phyloP scores from a whole-genome alignment of 2,329 filamentous ascomycete genomes.

The Colletotrichum sp. region DNA sequence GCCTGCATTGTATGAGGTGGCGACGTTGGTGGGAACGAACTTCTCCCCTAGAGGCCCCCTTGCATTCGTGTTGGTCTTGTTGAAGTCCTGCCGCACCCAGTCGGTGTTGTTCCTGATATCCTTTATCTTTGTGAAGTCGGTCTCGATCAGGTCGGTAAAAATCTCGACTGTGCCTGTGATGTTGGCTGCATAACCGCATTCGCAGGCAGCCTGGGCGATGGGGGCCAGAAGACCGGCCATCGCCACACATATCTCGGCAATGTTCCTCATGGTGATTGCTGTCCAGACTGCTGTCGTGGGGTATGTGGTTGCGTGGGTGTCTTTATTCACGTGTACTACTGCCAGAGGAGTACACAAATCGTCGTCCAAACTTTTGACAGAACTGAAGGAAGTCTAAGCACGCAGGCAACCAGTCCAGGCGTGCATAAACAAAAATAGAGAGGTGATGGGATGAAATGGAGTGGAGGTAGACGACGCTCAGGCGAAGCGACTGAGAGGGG shows the following conservation, averaged over 20 bases:
- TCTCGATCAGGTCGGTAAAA: slow-evolving; percentile 75
- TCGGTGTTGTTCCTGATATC: slow-evolving; percentile 56
- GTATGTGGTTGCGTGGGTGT: background rate
- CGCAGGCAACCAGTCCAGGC: background rate
- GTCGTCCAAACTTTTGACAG: background rate
- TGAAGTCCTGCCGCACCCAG: slow-evolving; percentile 73
- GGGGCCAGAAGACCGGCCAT: slow-evolving; percentile 11
- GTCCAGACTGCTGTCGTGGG: background rate
- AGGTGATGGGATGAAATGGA: background rate
- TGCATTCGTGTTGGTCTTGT: slow-evolving; percentile 60
- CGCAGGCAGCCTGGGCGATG: slow-evolving; percentile 51
- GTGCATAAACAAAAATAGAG: background rate
- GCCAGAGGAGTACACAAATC: background rate
- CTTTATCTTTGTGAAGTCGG: slow-evolving; percentile 68
- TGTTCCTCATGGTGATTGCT: background rate
- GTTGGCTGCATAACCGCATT: slow-evolving; percentile 73
- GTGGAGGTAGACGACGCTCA: background rate
- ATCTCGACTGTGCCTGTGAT: slow-evolving; percentile 46
- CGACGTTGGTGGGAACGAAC: slow-evolving; percentile 62
- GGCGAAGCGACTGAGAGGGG: background rate
- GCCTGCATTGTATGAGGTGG: slow-evolving; percentile 43
- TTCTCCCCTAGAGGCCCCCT: slow-evolving; percentile 71
- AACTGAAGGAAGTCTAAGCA: background rate
- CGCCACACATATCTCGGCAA: background rate
- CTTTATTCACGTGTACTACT: background rate